Evolutionary conservation across 306 rosid species (phyloP).

Genomic region (Quercus mongolica): DNA sequence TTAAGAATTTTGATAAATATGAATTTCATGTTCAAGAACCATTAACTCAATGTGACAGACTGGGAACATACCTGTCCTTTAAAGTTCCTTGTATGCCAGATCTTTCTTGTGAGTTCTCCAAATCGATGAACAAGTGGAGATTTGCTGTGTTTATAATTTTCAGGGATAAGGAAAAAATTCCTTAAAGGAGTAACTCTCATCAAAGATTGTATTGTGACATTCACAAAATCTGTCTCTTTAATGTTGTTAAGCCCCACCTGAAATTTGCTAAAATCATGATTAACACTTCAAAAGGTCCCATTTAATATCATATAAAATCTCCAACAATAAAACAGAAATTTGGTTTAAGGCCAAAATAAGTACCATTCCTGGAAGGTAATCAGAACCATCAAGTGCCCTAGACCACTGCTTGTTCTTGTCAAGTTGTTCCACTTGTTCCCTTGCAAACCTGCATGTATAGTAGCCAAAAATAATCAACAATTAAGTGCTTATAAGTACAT

Average conservation of each 20-base stretch:
- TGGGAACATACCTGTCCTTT: conserved; percentile 86
- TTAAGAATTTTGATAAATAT: conserved; percentile 5
- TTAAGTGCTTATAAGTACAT: background rate
- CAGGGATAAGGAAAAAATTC: conserved; percentile 89
- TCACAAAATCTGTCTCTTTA: conserved; percentile 95
- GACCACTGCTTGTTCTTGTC: conserved; percentile 97
- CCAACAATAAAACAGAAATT: conserved; percentile 3
- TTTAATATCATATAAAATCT: conserved; percentile 1
- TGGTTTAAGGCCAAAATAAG: conserved; percentile 5
- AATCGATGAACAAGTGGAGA: conserved; percentile 92
- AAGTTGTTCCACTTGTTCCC: conserved; percentile 75
- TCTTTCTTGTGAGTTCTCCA: conserved; percentile 96
- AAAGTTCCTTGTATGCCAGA: conserved; percentile 94
- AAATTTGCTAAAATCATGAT: conserved; percentile 9
- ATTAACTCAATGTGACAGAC: background rate
- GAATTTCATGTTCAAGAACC: conserved; percentile 6
- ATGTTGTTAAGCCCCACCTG: conserved; percentile 97
- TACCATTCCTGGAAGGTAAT: conserved; percentile 99
- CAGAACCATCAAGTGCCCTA: conserved; percentile 96
- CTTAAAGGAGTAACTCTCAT: conserved; percentile 94
- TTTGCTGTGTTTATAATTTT: conserved; percentile 77
- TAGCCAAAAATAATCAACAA: background rate
- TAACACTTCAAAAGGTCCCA: conserved; percentile 15
- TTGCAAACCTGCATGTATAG: conserved; percentile 54
- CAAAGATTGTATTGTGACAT: conserved; percentile 89